Base-by-base conservation (phyloP, 164 flowering plant species). In the Protea cynaroides region DNA sequence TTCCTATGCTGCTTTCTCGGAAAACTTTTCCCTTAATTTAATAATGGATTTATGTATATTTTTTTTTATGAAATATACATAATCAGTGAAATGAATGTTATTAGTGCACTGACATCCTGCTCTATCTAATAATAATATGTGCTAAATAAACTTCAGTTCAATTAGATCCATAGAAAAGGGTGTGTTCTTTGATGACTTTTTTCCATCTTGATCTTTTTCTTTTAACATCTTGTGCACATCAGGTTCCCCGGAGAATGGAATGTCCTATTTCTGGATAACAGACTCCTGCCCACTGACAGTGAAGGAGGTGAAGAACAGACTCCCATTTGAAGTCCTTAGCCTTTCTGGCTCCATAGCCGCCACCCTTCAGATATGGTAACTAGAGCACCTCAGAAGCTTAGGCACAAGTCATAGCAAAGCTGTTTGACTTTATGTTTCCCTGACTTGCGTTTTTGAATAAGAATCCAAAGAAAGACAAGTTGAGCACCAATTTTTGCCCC, bases 221-320 rank as follows among this genome's bases (percentile, higher is more conserved):
- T 37, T 19, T 59, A 14, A 9, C 54, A 37, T 44, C 24, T 25
- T 61, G 10, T 54, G 49, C 51, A 62, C 18, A 58, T 47, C 84
- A 92, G 96, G 89, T 52, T 58, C 75, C 50, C 93, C 97, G 23
- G 90, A 69, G 59, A 72, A 69, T 56, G 96, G 90, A 25, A 65
- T 94, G 69, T 71, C 85, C n/a, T 80, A 89, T 80, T 92, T 92
- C 72, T 95, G 99, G 99, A 88, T 95, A 34, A 92, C 97, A 36
- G 99, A 92, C 34, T 95, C 99, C 4, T 95, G 97, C 72, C 97
- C 97, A 1, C 40, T 71, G 72, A 89, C 97, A 4, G 97, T 89
- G 70, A 83, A 79, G 69, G 81, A 80, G 59, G 94, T 95, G 69
- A 80, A 71, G 66, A 76, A 76, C 74, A 84, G 55, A 74, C 75